Conservation (phyloP, 2,329 filamentous ascomycete species). For the Chaetomiaceae sp. region DNA sequence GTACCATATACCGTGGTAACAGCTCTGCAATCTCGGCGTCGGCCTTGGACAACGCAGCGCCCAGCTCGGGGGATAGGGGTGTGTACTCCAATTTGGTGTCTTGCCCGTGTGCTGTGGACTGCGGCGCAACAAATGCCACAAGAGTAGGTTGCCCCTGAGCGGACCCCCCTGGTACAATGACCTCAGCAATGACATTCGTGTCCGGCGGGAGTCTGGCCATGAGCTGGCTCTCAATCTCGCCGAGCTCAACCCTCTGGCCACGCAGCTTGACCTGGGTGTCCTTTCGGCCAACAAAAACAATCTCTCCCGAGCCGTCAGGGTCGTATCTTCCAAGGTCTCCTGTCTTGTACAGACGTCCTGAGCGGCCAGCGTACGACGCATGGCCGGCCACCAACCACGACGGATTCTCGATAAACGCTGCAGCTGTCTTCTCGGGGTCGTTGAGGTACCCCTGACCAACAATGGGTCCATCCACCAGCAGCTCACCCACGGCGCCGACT, state of each 20-base stretch:
- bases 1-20: slow-evolving; percentile 35
- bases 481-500: slow-evolving; percentile 21
- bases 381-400: neutral
- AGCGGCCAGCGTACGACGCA: neutral
- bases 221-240: slow-evolving; percentile 41
- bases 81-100: slow-evolving; percentile 18
- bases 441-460: slow-evolving; percentile 21
- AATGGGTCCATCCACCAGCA: slow-evolving; percentile 21
- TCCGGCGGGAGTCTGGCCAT: slow-evolving; percentile 35
- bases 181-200: slow-evolving; percentile 42
- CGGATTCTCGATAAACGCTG: slow-evolving; percentile 4
- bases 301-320: slow-evolving; percentile 19
- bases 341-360: slow-evolving; percentile 38
- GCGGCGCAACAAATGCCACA: slow-evolving; percentile 31
- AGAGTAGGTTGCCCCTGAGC: slow-evolving; percentile 23
- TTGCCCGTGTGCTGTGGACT: slow-evolving; percentile 12
- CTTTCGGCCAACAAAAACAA: slow-evolving; percentile 24
- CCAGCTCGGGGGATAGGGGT: slow-evolving; percentile 15
- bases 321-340: slow-evolving; percentile 29
- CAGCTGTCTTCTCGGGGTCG: slow-evolving; percentile 36
- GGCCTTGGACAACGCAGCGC: slow-evolving; percentile 17
- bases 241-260: slow-evolving; percentile 30
- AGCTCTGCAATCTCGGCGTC: slow-evolving; percentile 16
- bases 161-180: slow-evolving; percentile 33
- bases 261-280: slow-evolving; percentile 25